Evolutionary conservation across 176 grass and related monocot species (phyloP).

Genomic region (Oryza meyeriana): DNA sequence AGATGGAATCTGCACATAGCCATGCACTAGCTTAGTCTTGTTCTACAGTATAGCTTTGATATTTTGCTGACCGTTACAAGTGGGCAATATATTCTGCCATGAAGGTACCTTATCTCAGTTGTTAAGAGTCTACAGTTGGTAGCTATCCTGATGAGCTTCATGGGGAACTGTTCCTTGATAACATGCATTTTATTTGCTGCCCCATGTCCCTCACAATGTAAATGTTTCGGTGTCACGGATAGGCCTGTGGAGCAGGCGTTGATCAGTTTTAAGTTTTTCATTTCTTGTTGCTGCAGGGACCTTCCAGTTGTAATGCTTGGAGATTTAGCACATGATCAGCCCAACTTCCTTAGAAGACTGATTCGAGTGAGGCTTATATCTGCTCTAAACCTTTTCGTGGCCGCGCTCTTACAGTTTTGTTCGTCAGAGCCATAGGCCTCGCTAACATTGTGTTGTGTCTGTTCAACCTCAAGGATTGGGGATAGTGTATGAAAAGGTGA

Average conservation of each 20-base stretch:
- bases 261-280: not conserved
- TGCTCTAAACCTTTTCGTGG: not conserved
- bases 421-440: not conserved
- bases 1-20: too few species aligned
- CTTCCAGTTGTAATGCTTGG: not conserved
- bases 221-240: not conserved
- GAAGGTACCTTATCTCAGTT: not conserved
- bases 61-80: not conserved
- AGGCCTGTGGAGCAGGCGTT: not conserved
- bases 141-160: not conserved
- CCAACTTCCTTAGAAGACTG: not conserved
- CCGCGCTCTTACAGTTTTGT: not conserved
- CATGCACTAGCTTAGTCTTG: too few species aligned
- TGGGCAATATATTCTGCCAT: not conserved
- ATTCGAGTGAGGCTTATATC: not conserved
- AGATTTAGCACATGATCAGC: not conserved
- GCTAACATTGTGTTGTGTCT: not conserved
- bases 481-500: not conserved
- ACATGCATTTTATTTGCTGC: not conserved
- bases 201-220: not conserved
- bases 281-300: not conserved
- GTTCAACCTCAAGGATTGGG: not conserved
- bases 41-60: not conserved
- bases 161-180: not conserved
- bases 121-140: not conserved